A percentile compares a stretch with the other conserved stretches of the same genome.
Conservation (phyloP, 345 rosid species). For the Physaria fendleri region DNA sequence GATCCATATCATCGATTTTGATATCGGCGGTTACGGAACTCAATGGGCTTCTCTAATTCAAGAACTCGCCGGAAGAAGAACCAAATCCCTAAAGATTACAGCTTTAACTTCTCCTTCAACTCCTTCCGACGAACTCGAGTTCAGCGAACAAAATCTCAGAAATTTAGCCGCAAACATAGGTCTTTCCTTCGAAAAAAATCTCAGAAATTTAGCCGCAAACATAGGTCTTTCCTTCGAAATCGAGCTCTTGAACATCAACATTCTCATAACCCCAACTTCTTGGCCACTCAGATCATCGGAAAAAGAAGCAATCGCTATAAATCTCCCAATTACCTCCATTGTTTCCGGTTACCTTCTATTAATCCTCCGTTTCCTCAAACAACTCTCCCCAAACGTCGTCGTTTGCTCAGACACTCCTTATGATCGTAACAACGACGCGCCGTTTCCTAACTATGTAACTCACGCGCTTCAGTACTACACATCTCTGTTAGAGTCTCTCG, state of each 20-base stretch:
- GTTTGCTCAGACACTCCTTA: slow-evolving; percentile 66
- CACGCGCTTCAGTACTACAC: slow-evolving; percentile 59
- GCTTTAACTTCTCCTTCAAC: slow-evolving; percentile 55
- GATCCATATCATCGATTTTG: slow-evolving; percentile 77
- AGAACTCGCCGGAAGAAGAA: slow-evolving; percentile 54
- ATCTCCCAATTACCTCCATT: slow-evolving; percentile 59
- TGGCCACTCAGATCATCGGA: slow-evolving; percentile 37
- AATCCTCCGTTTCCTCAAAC: slow-evolving; percentile 59
- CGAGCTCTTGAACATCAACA: slow-evolving; percentile 47
- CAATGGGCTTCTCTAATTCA: slow-evolving; percentile 95
- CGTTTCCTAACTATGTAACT: slow-evolving; percentile 60
- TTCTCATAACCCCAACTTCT: slow-evolving; percentile 31
- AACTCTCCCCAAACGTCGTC: slow-evolving; percentile 69
- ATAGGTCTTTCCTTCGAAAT: slow-evolving; percentile 48
- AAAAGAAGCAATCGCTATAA: slow-evolving; percentile 59
- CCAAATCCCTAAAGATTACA: slow-evolving; percentile 52
- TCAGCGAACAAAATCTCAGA: slow-evolving; percentile 54
- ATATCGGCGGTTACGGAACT: slow-evolving; percentile 75
- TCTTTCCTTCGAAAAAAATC: slow-evolving; percentile 50
- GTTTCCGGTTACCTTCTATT: slow-evolving; percentile 43
- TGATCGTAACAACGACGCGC: slow-evolving; percentile 55
- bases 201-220: slow-evolving; percentile 55
- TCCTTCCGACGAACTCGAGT: slow-evolving; percentile 46
- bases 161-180: slow-evolving; percentile 50
- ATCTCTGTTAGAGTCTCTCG: slow-evolving; percentile 67